These are phyloP conservation scores for Senna siamea DNA, from an alignment of 306 rosid genomes.

Conservation along the genomic window DNA sequence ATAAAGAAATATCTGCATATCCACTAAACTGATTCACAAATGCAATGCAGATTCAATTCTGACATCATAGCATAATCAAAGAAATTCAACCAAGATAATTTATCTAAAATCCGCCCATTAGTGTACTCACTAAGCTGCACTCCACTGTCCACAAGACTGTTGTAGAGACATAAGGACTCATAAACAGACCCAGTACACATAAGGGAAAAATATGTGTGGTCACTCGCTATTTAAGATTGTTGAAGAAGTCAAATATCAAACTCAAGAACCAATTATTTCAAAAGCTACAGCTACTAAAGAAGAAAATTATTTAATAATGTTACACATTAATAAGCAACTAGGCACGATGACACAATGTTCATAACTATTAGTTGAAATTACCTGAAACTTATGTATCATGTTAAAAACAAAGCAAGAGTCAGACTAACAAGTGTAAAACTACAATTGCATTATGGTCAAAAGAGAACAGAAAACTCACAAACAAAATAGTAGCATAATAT, in stretches of 20 bases:
- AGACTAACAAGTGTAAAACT: conserved; percentile 3
- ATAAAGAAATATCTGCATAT: background rate
- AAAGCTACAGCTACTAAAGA: background rate
- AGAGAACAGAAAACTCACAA: conserved; percentile 7
- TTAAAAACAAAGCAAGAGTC: conserved; percentile 4
- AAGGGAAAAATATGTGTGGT: conserved; percentile 1
- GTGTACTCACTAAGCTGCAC: too few relatives aligned
- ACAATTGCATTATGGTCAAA: conserved; percentile 10
- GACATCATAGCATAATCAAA: background rate
- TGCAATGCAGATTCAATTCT: conserved; percentile 24
- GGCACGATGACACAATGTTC: background rate
- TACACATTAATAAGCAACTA: conserved; percentile 2
- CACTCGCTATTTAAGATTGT: conserved; percentile 17
- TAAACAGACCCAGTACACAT: background rate
- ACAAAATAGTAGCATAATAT: conserved; percentile 35
- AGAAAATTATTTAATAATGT: background rate
- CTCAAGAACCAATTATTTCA: conserved; percentile 16
- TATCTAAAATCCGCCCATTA: too few relatives aligned
- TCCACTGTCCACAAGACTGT: conserved; percentile 8
- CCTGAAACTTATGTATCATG: background rate
- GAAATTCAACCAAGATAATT: conserved; percentile 34
- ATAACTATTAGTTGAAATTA: conserved; percentile 11
- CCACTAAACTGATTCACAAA: background rate
- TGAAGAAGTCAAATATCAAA: conserved; percentile 21
- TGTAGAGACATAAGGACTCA: background rate